phyloP scores from a whole-genome alignment of 805 yeast genomes.

The Kregervanrija pseudodelftensis region DNA sequence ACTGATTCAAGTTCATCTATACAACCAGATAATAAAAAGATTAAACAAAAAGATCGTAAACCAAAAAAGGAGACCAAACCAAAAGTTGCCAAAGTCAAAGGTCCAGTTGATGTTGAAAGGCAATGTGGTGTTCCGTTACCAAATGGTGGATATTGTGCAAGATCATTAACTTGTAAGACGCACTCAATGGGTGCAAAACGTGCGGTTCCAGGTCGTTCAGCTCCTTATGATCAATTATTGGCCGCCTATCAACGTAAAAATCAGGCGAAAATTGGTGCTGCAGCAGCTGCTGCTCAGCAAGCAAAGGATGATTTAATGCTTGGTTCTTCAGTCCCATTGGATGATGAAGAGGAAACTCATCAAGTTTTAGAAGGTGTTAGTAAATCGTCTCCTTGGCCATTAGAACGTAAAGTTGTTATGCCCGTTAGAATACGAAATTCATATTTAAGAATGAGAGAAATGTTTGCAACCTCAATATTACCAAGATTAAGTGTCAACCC shows the following conservation, averaged over 20 bases:
- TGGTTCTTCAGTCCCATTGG: conserved; percentile 43
- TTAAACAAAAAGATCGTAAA: conserved; percentile 8
- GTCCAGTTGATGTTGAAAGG: conserved; percentile 84
- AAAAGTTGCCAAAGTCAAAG: conserved; percentile 51
- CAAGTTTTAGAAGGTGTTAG: conserved; percentile 86
- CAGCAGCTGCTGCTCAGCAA: conserved; percentile 72
- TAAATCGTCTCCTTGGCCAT: conserved; percentile 72
- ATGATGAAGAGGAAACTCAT: conserved; percentile 90
- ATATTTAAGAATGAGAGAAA: conserved; percentile 84
- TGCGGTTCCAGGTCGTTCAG: conserved; percentile 88
- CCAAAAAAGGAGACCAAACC: conserved; percentile 24
- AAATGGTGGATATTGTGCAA: conserved; percentile 92
- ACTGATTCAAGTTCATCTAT: too few species aligned
- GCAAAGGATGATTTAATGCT: conserved; percentile 59
- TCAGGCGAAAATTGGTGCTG: conserved; percentile 83
- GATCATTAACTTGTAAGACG: conserved; percentile 93
- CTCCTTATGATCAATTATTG: conserved; percentile 81
- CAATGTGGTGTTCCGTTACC: conserved; percentile 96
- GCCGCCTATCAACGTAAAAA: conserved; percentile 89
- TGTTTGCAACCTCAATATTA: conserved; percentile 80
- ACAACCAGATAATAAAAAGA: conserved; percentile 6
- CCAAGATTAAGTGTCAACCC: conserved; percentile 53
- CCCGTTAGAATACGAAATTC: conserved; percentile 66
- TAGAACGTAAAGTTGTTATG: conserved; percentile 65
- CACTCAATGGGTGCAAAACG: conserved; percentile 98